These are phyloP conservation scores for Fusarium stilboides DNA, from an alignment of 2,329 filamentous ascomycete species.

Conservation along the genomic window DNA sequence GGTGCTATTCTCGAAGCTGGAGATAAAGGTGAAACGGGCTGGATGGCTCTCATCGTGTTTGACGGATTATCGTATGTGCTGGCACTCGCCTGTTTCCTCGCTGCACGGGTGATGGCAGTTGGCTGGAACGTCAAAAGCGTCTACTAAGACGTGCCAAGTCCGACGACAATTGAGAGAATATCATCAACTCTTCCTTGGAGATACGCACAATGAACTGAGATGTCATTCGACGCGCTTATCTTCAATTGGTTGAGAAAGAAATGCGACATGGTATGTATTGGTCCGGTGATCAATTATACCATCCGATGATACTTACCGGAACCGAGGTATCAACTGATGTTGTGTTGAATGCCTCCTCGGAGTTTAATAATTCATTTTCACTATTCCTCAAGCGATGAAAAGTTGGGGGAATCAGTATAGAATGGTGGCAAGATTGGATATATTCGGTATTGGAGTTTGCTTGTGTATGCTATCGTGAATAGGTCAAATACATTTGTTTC, in stretches of 20 bases:
- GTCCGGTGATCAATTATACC: conserved; percentile 23
- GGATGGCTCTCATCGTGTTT: conserved; percentile 58
- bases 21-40: conserved; percentile 49
- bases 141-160: conserved; percentile 20
- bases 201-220: conserved; percentile 24
- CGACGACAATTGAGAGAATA: neutral
- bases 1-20: conserved; percentile 56
- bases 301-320: conserved; percentile 19
- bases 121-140: conserved; percentile 39
- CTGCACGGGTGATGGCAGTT: conserved; percentile 37
- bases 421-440: neutral
- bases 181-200: neutral
- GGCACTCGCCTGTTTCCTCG: conserved; percentile 40
- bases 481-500: conserved; percentile 18
- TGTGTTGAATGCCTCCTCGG: conserved; percentile 23
- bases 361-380: neutral
- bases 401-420: neutral
- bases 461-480: neutral
- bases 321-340: conserved; percentile 23
- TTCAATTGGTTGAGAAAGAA: conserved; percentile 1
- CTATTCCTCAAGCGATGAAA: neutral
- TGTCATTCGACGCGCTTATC: conserved; percentile 7
- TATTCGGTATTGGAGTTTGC: neutral
- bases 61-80: conserved; percentile 51
- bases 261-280: conserved; percentile 14